Base-by-base conservation (phyloP, 2,329 filamentous ascomycete species). In the Talaromyces islandicus region DNA sequence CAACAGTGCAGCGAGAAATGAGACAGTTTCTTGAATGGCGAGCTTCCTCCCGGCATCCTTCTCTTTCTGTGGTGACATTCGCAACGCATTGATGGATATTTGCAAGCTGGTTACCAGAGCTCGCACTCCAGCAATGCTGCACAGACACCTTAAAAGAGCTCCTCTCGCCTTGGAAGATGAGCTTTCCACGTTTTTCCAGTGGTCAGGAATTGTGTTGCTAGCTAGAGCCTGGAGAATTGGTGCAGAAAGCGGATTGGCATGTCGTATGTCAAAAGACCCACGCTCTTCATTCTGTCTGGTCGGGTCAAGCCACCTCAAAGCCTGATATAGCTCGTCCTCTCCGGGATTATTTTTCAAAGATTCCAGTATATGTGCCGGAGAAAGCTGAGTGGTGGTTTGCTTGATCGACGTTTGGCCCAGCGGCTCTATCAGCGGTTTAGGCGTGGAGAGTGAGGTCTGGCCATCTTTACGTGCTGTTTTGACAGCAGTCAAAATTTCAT, bases 191-290 rank as follows among this genome's bases (percentile, higher is more conserved):
- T 85, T 68, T 3, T 80, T 70, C 93, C 94, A 97, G 74, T 93
- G 96, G 69, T 92, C 90, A 1, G 90, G 89, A 7, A 91, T 78
- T 27, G 89, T 92, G 32, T 87, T 84, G 17, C 83, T 87, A 61
- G 95, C 85, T 38, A 99, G 77, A 3, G 85, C 77, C 69, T 92
- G 87, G 57, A 93, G 80, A 32, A 97, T 84, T 66, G 92, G 89
- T 21, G 91, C 86, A 60, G 86, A 84, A 62, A 85, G 77, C 1
- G 92, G 87, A 32, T 83, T 83, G 3, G 91, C 87, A 2, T 78
- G 73, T 51, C 80, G 78, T 55, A 93, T 81, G 65, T 83, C 82
- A 68, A 88, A 85, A 12, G 63, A 60, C 24, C 63, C 60, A 51
- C 70, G 54, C 14, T 66, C 25, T 48, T 53, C 54, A 6, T 61